Evolutionary conservation across 768 basidiomycete species (phyloP).

Genomic region (Sarcodon aspratus): DNA sequence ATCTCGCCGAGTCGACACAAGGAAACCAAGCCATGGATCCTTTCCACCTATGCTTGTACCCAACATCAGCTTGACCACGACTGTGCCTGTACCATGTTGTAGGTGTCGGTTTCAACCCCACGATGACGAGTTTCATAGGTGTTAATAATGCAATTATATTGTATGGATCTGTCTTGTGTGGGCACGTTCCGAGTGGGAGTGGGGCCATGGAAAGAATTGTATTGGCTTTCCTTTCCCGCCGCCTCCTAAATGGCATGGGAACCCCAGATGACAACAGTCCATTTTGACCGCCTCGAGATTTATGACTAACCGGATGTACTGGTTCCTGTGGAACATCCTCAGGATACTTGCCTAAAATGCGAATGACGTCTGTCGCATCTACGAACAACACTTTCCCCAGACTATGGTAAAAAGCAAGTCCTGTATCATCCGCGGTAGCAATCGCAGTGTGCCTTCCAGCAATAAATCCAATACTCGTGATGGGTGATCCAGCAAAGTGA

Average conservation of each 20-base stretch:
- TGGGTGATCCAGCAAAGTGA: slow-evolving; percentile 69
- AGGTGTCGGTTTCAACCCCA: slow-evolving; percentile 84
- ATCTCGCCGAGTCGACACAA: slow-evolving; percentile 26
- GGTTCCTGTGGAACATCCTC: slow-evolving; percentile 19
- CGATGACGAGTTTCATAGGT: slow-evolving; percentile 82
- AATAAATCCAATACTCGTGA: slow-evolving; percentile 77
- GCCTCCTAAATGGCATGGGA: slow-evolving; percentile 27
- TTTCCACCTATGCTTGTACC: slow-evolving; percentile 33
- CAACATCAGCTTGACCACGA: slow-evolving; percentile 36
- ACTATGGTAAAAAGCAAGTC: slow-evolving; percentile 91
- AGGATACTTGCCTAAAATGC: slow-evolving; percentile 88
- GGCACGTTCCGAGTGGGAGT: slow-evolving; percentile 64
- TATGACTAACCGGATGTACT: slow-evolving; percentile 6
- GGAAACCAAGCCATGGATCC: slow-evolving; percentile 82
- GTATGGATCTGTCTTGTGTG: slow-evolving; percentile 71
- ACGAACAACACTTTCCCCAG: slow-evolving; percentile 91
- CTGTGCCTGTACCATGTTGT: slow-evolving; percentile 83
- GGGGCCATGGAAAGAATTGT: slow-evolving; percentile 72
- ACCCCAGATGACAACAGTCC: not conserved
- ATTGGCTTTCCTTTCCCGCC: slow-evolving; percentile 37
- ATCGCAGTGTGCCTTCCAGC: slow-evolving; percentile 89
- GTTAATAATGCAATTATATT: slow-evolving; percentile 81
- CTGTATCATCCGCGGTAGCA: slow-evolving; percentile 81
- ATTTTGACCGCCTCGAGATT: not conserved
- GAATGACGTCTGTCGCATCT: slow-evolving; percentile 87